Evolutionary conservation across 2,329 filamentous ascomycete genomes (phyloP).

Genomic region (Pseudocercospora cruenta): DNA sequence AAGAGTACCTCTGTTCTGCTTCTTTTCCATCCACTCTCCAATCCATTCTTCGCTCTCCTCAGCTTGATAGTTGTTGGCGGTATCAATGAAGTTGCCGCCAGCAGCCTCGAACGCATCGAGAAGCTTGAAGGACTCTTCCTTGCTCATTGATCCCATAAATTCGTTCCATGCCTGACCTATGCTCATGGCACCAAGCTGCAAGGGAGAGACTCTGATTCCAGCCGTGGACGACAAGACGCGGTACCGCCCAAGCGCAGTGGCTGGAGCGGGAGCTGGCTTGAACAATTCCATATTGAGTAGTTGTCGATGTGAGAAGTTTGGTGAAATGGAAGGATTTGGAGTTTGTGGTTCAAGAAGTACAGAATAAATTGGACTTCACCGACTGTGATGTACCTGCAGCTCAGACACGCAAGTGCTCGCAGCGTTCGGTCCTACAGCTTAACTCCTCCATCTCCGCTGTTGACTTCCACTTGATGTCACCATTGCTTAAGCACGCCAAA

Average conservation of each 20-base stretch:
- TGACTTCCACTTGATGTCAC: too few species aligned
- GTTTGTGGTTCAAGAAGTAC: background rate
- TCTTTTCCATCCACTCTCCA: conserved; percentile 49
- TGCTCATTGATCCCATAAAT: conserved; percentile 67
- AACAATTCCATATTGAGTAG: conserved; percentile 29
- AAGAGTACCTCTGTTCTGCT: conserved; percentile 34
- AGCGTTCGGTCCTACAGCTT: too few species aligned
- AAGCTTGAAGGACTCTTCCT: conserved; percentile 64
- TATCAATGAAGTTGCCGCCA: conserved; percentile 42
- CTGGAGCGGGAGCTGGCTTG: conserved; percentile 42
- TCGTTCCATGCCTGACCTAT: conserved; percentile 53
- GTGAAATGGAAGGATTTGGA: background rate
- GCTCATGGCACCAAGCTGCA: conserved; percentile 26
- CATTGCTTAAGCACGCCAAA: too few species aligned
- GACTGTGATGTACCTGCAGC: background rate
- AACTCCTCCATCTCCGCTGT: too few species aligned
- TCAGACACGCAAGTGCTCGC: too few species aligned
- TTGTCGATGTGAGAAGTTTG: background rate
- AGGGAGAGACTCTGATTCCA: conserved; percentile 50
- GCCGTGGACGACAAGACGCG: conserved; percentile 56
- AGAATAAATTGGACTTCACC: background rate
- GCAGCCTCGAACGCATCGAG: conserved; percentile 41
- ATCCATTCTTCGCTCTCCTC: conserved; percentile 49
- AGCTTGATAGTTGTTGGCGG: conserved; percentile 45
- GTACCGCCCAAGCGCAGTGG: conserved; percentile 61